Evolutionary conservation across 176 grass and related monocot genomes (phyloP), one percentile per base, ranked within the genome.

Genomic region (Juncus inflexus): DNA sequence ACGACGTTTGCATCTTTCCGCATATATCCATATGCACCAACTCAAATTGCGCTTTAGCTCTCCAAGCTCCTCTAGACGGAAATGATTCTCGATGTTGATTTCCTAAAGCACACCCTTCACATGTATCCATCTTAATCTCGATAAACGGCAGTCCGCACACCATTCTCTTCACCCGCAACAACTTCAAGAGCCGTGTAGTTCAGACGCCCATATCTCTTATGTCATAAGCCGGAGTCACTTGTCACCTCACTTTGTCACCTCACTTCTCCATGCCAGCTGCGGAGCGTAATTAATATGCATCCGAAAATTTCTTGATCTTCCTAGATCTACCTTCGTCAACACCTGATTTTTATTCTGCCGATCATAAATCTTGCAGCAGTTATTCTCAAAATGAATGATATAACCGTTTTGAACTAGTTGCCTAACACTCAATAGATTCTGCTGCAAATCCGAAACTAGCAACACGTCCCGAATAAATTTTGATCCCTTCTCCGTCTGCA

Each of bases 161-260:
- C 66, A 70, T 70, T 14, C 28, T 16, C 52, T 70, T 70, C 1
- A 13, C 28, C 40, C 19, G 37, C 2, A 70, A 35, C 8, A 70
- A 37, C 51, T 70, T 70, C 47, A 70, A 70, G 6, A n/a, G 66
- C 66, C n/a, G 3, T 58, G 14, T 59, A 74, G 35, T 74, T 74
- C 6, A 74, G 41, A 41, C 54, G 61, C 0, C 35, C 36, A 9
- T 64, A 7, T 15, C 36, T 57, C 3, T 56, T 65, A 3, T 57
- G 35, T 35, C 61, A 76, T 3, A 64, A 45, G 3, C 16, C 69
- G 19, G 52, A 73, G 5, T 15, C 52, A 61, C 58, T 1, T 11
- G n/a, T 37, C 4, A 61, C 69, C n/a, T n/a, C n/a, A n/a, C n/a
- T n/a, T n/a, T n/a, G n/a, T n/a, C n/a, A n/a, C n/a, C 3, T 73